These are phyloP conservation scores for Arbutus unedo DNA, from an alignment of 148 eudicot species.

Conservation along the genomic window DNA sequence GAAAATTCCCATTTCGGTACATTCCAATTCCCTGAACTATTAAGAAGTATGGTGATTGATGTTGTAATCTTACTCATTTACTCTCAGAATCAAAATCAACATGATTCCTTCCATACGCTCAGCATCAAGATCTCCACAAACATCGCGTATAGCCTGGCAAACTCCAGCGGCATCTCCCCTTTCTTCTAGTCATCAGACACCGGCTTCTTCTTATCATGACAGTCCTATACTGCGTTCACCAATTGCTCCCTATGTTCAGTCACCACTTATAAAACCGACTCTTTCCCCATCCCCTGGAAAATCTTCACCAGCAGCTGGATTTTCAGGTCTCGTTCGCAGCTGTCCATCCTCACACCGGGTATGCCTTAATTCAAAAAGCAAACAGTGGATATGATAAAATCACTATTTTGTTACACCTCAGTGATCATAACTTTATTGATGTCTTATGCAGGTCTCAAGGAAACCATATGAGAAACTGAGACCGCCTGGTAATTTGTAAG, in stretches of 20 bases:
- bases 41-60: not conserved
- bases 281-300: slow-evolving; percentile 49
- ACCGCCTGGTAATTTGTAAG: slow-evolving; percentile 14
- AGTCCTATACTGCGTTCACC: slow-evolving; percentile 50
- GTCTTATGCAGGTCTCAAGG: slow-evolving; percentile 30
- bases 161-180: slow-evolving; percentile 44
- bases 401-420: not conserved
- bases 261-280: slow-evolving; percentile 51
- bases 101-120: slow-evolving; percentile 44
- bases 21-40: not conserved
- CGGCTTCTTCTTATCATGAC: slow-evolving; percentile 17
- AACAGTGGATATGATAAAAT: not conserved
- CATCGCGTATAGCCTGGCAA: slow-evolving; percentile 25
- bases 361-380: slow-evolving; percentile 13
- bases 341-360: slow-evolving; percentile 42
- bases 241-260: slow-evolving; percentile 40
- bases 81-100: slow-evolving; percentile 57
- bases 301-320: slow-evolving; percentile 42
- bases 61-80: not conserved
- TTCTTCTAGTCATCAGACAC: slow-evolving; percentile 30
- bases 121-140: slow-evolving; percentile 41
- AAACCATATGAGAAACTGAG: slow-evolving; percentile 37
- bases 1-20: not conserved
- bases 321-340: slow-evolving; percentile 18
- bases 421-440: not conserved